A percentile compares a stretch with the other conserved stretches of the same genome.
These are phyloP conservation scores for Drechslerella coelobrocha DNA, from an alignment of 2,329 filamentous ascomycete species.

Conservation along the genomic window DNA sequence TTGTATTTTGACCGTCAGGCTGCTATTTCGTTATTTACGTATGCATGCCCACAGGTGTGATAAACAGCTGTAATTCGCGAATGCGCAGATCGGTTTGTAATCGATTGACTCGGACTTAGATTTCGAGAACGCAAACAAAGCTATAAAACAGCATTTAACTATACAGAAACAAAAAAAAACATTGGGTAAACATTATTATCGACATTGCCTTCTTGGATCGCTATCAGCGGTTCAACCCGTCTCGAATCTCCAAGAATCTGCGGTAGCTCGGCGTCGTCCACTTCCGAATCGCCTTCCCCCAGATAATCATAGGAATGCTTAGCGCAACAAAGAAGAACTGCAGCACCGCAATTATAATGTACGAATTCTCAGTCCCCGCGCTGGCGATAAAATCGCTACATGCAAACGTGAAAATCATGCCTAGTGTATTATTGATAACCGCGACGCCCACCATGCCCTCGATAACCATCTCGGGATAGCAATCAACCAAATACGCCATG, in stretches of 20 bases:
- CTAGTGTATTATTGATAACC: constrained; percentile 66
- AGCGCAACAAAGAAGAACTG: constrained; percentile 63
- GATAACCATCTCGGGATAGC: constrained; percentile 66
- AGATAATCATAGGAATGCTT: constrained; percentile 65
- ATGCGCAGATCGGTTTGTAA: no score
- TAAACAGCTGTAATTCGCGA: no score
- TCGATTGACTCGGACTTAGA: no score
- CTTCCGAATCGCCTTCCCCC: constrained; percentile 62
- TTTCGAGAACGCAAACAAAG: no score
- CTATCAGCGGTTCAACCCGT: constrained; percentile 56
- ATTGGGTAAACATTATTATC: not conserved
- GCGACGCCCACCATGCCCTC: constrained; percentile 68
- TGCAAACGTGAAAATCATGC: constrained; percentile 65
- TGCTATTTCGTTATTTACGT: no score
- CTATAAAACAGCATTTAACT: no score
- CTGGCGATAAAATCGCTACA: constrained; percentile 63
- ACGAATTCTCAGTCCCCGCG: constrained; percentile 61
- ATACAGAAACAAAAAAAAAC: no score
- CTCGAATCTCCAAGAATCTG: constrained; percentile 62
- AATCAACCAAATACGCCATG: constrained; percentile 66
- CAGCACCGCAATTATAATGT: constrained; percentile 64
- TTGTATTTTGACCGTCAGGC: no score
- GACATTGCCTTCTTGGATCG: no score
- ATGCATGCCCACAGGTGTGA: no score
- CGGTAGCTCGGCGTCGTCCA: constrained; percentile 62